Base-by-base conservation (phyloP, 345 rosid genomes). In the Gossypium anomalum region DNA sequence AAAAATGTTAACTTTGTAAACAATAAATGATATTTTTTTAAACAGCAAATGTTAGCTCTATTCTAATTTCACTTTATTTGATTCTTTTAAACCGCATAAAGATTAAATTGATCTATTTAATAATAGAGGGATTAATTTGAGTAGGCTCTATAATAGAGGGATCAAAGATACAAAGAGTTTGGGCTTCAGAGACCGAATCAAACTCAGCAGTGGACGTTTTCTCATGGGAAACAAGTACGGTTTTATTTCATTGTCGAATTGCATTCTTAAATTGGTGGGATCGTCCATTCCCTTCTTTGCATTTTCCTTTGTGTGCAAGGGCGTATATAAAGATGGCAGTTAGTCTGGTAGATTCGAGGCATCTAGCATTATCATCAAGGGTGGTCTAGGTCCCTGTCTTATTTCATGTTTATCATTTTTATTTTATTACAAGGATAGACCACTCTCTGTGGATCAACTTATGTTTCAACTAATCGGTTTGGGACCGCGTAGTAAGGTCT, bases 171-270 rank as follows among this genome's bases (percentile, higher is more conserved):
- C 89, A 95, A 93, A 85, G 97, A 95, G 72, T 78, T 78, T 95
- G 81, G 99, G 99, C 48, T 87, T 95, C 86, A 87, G 97, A 86
- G 99, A 95, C 77, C 84, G 91, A 83, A 93, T 95, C 77, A 95
- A 97, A 1, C 92, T 93, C 27, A 90, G 97, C 84, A 91, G 98
- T 61, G 98, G 97, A 20, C 96, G 98, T 13, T 95, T 91, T 76
- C 89, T 95, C 77, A 85, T 95, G 59, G 97, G 97, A 74, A 95
- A 91, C 91, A 95, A 86, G 99, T 95, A 91, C 49, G 81, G 9
- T 81, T 64, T 51, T 11, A 1, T 67, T 80, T 76, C 14, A 57
- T 59, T 29, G 11, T 52, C 74, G n/a, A 64, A 67, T 70, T 70
- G 44, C 60, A 60, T 43, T 62, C 48, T 34, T 71, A 14, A 27